Evolutionary conservation across 2,329 filamentous ascomycete genomes (phyloP).

Genomic region (Alternaria sp.): DNA sequence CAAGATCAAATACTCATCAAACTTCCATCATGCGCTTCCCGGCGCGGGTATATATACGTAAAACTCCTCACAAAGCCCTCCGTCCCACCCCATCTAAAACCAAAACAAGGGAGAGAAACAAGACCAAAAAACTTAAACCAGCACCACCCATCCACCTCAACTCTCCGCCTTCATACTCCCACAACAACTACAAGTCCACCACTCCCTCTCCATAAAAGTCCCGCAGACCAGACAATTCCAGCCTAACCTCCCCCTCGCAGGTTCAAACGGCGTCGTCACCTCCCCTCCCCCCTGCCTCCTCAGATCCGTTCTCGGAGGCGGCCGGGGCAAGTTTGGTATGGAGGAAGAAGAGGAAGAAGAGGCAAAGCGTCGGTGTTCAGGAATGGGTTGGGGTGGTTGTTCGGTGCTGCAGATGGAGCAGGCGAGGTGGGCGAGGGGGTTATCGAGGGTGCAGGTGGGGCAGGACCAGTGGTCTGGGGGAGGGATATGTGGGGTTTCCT

Average conservation of each 20-base stretch:
- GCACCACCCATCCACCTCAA: not conserved
- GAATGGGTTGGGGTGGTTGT: constrained; percentile 54
- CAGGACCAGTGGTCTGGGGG: constrained; percentile 62
- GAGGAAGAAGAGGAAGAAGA: constrained; percentile 4
- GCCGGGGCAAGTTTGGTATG: constrained; percentile 35
- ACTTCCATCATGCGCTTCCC: not conserved
- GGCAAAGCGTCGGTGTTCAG: constrained; percentile 40
- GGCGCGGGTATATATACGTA: not conserved
- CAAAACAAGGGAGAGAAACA: not conserved
- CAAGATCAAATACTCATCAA: not conserved
- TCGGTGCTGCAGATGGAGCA: constrained; percentile 68
- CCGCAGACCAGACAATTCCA: constrained; percentile 67
- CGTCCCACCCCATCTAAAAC: not conserved
- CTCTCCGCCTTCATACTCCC: not conserved
- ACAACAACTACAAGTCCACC: not conserved
- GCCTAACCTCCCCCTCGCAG: constrained; percentile 58
- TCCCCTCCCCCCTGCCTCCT: constrained; percentile 26
- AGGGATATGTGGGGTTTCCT: constrained; percentile 39
- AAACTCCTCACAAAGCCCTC: not conserved
- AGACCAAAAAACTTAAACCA: not conserved
- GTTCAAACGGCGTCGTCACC: constrained; percentile 50
- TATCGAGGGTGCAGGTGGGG: constrained; percentile 67
- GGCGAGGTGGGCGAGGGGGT: constrained; percentile 63
- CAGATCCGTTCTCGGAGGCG: constrained; percentile 38
- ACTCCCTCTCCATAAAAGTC: constrained; percentile 60